A percentile compares a stretch with the other conserved stretches of the same genome.
Evolutionary conservation across 2,329 filamentous ascomycete species (phyloP).

Genomic region (Xylariaceae sp.): DNA sequence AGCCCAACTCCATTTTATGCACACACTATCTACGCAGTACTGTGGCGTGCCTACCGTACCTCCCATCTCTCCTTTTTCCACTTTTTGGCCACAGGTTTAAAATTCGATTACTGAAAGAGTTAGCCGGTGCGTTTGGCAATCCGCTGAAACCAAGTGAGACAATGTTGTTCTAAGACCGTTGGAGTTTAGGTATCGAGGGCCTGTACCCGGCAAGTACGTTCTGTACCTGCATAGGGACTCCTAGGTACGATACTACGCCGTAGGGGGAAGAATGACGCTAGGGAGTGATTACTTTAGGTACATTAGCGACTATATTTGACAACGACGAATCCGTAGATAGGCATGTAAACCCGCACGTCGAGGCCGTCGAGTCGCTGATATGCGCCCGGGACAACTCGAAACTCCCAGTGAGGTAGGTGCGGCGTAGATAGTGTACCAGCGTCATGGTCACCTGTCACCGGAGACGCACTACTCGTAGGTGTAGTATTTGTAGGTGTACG

Average conservation of each 20-base stretch:
- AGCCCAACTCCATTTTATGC: conserved; percentile 13
- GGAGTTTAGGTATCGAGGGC: not conserved
- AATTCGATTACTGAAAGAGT: not conserved
- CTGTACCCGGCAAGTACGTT: not conserved
- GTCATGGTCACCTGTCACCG: too few species aligned
- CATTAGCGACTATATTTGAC: too few species aligned
- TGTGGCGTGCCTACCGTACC: too few species aligned
- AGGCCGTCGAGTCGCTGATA: not conserved
- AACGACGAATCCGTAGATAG: too few species aligned
- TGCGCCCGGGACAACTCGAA: not conserved
- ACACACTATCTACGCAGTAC: not conserved
- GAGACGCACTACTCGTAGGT: too few species aligned
- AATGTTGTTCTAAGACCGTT: not conserved
- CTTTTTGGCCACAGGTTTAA: not conserved
- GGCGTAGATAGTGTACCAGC: too few species aligned
- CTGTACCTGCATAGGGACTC: not conserved
- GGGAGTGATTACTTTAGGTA: not conserved
- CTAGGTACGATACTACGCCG: not conserved
- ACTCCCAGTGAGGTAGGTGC: not conserved
- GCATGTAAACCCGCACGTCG: too few species aligned
- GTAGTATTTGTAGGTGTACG: too few species aligned
- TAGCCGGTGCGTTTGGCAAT: not conserved
- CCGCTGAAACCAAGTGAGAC: not conserved
- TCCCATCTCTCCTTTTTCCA: conserved; percentile 10
- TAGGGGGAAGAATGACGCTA: not conserved